A percentile compares a stretch with the other conserved stretches of the same genome.
Evolutionary conservation across 108 stramenopile genomes (phyloP).

Genomic region (Skeletonema menzelii): DNA sequence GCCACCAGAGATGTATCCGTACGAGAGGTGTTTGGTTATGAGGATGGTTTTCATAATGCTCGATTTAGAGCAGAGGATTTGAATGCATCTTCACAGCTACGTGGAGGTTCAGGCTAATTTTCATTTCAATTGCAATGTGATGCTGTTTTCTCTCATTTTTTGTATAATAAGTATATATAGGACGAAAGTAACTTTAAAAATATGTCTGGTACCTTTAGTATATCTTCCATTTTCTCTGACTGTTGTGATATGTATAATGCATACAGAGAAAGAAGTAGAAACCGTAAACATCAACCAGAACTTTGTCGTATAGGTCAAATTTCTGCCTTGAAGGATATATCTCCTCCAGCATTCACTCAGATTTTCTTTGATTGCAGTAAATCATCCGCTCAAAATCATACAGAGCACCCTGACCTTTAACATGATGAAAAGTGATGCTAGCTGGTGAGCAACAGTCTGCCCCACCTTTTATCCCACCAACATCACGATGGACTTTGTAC

Average conservation of each 20-base stretch:
- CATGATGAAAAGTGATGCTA: constrained; percentile 3
- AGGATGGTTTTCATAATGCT: not conserved
- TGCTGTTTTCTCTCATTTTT: too few species aligned
- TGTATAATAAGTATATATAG: too few species aligned
- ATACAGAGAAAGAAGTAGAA: too few species aligned
- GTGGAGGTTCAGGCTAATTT: not conserved
- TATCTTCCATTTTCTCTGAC: too few species aligned
- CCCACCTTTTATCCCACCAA: not conserved
- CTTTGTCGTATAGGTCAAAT: too few species aligned
- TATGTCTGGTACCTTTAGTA: too few species aligned
- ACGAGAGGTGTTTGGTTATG: not conserved
- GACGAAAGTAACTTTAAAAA: too few species aligned
- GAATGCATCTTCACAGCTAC: not conserved
- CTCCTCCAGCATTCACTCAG: too few species aligned
- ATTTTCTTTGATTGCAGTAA: not conserved
- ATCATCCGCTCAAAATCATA: constrained; percentile 1
- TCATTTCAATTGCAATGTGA: too few species aligned
- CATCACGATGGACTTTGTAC: constrained; percentile 3
- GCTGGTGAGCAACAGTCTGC: not conserved
- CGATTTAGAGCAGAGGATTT: not conserved
- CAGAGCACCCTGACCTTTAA: not conserved
- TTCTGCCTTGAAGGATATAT: too few species aligned
- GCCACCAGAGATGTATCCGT: not conserved
- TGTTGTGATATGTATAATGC: too few species aligned
- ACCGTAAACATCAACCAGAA: too few species aligned